phyloP scores from a whole-genome alignment of 768 basidiomycete species.

The Amanita rimosa region DNA sequence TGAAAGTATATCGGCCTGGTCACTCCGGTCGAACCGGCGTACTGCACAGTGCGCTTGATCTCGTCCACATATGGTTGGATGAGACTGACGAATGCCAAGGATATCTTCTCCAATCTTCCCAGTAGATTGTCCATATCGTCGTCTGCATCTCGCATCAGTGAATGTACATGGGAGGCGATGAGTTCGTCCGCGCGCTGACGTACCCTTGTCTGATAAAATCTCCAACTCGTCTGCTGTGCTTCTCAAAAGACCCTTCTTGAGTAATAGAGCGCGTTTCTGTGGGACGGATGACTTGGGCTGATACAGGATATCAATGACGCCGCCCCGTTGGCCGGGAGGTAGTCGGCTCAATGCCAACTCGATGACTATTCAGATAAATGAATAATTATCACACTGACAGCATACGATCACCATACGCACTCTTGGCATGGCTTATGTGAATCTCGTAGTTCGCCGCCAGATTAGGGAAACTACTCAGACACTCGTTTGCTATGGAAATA shows the following conservation, averaged over 20 bases:
- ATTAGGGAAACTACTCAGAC: slow-evolving; percentile 63
- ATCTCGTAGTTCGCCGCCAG: slow-evolving; percentile 60
- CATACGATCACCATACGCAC: slow-evolving; percentile 26
- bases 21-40: slow-evolving; percentile 52
- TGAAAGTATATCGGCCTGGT: slow-evolving; percentile 51
- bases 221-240: slow-evolving; percentile 69
- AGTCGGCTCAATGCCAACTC: slow-evolving; percentile 54
- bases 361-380: slow-evolving; percentile 36
- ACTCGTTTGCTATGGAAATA: slow-evolving; percentile 55
- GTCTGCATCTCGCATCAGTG: slow-evolving; percentile 23
- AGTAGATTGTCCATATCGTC: slow-evolving; percentile 51
- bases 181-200: slow-evolving; percentile 13
- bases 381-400: not conserved
- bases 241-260: slow-evolving; percentile 61
- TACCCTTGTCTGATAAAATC: slow-evolving; percentile 50
- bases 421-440: slow-evolving; percentile 66
- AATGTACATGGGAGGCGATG: not conserved
- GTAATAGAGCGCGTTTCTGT: slow-evolving; percentile 57
- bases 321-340: slow-evolving; percentile 39
- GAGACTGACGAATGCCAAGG: slow-evolving; percentile 36
- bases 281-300: slow-evolving; percentile 53
- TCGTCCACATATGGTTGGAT: slow-evolving; percentile 46
- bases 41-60: slow-evolving; percentile 50
- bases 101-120: slow-evolving; percentile 45
- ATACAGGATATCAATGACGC: slow-evolving; percentile 53